phyloP scores from a whole-genome alignment of 2,329 filamentous ascomycete species.

The Thelonectria olida region DNA sequence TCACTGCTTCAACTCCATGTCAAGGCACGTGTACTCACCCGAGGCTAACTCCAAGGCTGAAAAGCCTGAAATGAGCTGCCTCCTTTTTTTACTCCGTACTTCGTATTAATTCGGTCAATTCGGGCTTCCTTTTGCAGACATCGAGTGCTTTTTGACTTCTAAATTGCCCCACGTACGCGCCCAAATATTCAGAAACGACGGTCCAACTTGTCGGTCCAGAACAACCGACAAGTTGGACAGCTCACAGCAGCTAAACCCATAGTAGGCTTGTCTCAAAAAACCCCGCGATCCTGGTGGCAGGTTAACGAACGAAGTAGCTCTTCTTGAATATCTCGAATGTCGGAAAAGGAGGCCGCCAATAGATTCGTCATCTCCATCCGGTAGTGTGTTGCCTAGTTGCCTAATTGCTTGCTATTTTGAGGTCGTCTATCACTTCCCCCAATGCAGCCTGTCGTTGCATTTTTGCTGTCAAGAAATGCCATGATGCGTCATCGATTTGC shows the following conservation, averaged over 20 bases:
- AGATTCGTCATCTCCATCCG: background rate
- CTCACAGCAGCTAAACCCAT: background rate
- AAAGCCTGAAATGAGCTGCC: conserved; percentile 1
- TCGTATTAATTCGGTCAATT: background rate
- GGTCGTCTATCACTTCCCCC: background rate
- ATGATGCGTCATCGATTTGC: background rate
- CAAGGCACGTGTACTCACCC: too few species aligned
- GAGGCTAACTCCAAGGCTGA: too few species aligned
- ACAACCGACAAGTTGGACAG: too few species aligned
- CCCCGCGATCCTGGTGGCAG: conserved; percentile 6
- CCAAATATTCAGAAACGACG: background rate
- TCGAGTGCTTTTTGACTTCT: conserved; percentile 4
- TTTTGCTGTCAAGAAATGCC: background rate
- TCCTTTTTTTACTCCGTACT: conserved; percentile 9
- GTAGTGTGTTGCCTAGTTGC: background rate
- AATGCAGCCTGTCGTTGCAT: background rate
- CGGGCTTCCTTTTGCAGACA: background rate
- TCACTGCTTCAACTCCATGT: too few species aligned
- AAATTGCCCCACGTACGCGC: conserved; percentile 11
- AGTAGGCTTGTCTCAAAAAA: background rate
- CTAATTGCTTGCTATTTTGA: conserved; percentile 9
- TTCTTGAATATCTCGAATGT: too few species aligned
- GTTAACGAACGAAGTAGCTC: too few species aligned
- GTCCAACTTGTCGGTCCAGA: conserved; percentile 13
- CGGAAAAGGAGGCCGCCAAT: conserved; percentile 1